These are phyloP conservation scores for Coemansia erecta DNA, from an alignment of 192 early-diverging fungal genomes.

Conservation along the genomic window DNA sequence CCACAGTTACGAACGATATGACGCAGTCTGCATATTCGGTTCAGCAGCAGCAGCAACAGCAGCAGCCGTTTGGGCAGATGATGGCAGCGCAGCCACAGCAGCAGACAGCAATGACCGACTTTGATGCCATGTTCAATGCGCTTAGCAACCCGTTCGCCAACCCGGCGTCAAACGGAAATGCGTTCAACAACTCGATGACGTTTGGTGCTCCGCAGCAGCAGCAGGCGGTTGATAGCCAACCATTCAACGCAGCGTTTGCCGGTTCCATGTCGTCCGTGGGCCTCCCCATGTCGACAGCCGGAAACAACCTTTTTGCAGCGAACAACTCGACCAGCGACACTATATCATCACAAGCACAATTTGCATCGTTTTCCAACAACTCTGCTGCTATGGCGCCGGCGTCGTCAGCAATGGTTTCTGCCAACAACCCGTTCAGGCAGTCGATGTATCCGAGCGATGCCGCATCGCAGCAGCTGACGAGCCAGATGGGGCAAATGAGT, in stretches of 20 bases:
- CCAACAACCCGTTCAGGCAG: conserved; percentile 51
- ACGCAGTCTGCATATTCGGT: not conserved
- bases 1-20: not conserved
- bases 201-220: conserved; percentile 11
- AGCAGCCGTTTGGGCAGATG: too few relatives aligned
- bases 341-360: not conserved
- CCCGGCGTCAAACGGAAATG: conserved; percentile 3
- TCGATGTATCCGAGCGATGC: conserved; percentile 41
- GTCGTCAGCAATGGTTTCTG: conserved; percentile 23
- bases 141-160: conserved; percentile 9
- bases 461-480: conserved; percentile 24
- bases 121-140: conserved; percentile 10
- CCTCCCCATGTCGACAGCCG: not conserved
- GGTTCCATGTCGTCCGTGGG: conserved; percentile 9
- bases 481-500: conserved; percentile 39
- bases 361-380: not conserved
- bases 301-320: conserved; percentile 3
- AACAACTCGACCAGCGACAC: conserved; percentile 2
- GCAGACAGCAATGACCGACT: conserved; percentile 1
- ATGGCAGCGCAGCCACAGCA: not conserved
- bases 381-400: not conserved
- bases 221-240: conserved; percentile 2
- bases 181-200: not conserved
- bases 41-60: conserved; percentile 9
- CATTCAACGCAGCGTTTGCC: conserved; percentile 24